Evolutionary conservation across 441 rosid genomes (phyloP).

Genomic region (Brassica balearica): DNA sequence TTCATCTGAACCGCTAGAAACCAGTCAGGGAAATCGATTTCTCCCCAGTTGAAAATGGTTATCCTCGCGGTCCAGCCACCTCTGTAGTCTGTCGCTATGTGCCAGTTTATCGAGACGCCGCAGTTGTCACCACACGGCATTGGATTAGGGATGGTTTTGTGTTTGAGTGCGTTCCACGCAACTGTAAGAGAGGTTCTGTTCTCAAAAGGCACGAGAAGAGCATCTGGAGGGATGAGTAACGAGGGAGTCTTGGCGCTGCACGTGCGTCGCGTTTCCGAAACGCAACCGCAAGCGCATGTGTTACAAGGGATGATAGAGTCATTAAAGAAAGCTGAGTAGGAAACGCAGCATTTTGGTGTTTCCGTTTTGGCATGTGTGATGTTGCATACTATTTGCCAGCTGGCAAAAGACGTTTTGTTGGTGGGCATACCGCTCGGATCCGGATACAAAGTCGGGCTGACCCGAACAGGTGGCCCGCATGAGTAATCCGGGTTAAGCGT

Average conservation of each 20-base stretch:
- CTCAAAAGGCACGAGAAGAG: slow-evolving; percentile 57
- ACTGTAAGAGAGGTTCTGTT: slow-evolving; percentile 51
- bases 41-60: slow-evolving; percentile 65
- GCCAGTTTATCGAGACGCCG: slow-evolving; percentile 65
- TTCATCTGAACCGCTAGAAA: slow-evolving; percentile 52
- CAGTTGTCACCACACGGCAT: slow-evolving; percentile 66
- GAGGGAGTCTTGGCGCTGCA: slow-evolving; percentile 50
- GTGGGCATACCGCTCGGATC: slow-evolving; percentile 52
- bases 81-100: slow-evolving; percentile 51
- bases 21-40: slow-evolving; percentile 51
- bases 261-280: slow-evolving; percentile 40
- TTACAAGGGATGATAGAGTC: slow-evolving; percentile 63
- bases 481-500: slow-evolving; percentile 50
- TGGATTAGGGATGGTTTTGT: slow-evolving; percentile 50
- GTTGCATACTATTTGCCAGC: slow-evolving; percentile 68
- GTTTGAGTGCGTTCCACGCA: slow-evolving; percentile 51
- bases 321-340: slow-evolving; percentile 59
- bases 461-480: slow-evolving; percentile 54
- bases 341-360: slow-evolving; percentile 59
- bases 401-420: slow-evolving; percentile 49
- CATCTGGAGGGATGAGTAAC: slow-evolving; percentile 49
- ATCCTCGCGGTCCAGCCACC: slow-evolving; percentile 61
- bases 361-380: slow-evolving; percentile 44
- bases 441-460: slow-evolving; percentile 54
- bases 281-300: slow-evolving; percentile 67